Base-by-base conservation (phyloP, 768 basidiomycete genomes). In the Suillus clintonianus region DNA sequence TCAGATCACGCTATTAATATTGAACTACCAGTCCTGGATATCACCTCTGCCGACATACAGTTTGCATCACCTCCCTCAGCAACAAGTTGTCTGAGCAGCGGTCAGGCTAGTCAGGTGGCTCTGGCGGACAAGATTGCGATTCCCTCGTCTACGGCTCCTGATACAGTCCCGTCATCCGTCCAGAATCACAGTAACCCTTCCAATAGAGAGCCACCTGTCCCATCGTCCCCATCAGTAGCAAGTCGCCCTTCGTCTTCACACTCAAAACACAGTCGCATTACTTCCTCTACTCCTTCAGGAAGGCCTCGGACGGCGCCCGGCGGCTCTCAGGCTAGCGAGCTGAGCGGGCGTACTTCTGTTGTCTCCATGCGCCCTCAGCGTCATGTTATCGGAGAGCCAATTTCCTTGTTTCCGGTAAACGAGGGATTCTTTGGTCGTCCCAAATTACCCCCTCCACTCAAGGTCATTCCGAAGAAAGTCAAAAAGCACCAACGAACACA, bases 361-460 rank as follows among this genome's bases (percentile, higher is more conserved):
- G 10, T 0, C 22, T n/a, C 59, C 7, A 45, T 2, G 15, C 10
- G 50, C 22, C 34, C n/a, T 14, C 14, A 37, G 30, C 4, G 4
- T 4, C 22, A 9, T 2, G 43, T 15, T 4, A 0, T 1, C 7
- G 7, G 6, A 17, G 55, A 37, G 5, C 58, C 45, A 4, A 8
- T 5, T 13, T 61, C 71, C n/a, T 11, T 61, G 7, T 72, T 72
- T 61, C 60, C 62, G n/a, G 24, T 64, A 13, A 5, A 63, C 19
- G 73, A 73, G 37, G 30, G 68, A 0, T 74, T 39, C 37, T 64
- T 76, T 51, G 67, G 72, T 14, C 70, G 64, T 5, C 64, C 71
- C 32, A 71, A 67, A 36, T 61, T 68, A 22, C 64, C 69, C 34
- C 61, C 60, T 2, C 67, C 72, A 3, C 63, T 70, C 0, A 65